Base-by-base conservation (phyloP, 2,329 filamentous ascomycete species). In the Stachybotrys chartarum region DNA sequence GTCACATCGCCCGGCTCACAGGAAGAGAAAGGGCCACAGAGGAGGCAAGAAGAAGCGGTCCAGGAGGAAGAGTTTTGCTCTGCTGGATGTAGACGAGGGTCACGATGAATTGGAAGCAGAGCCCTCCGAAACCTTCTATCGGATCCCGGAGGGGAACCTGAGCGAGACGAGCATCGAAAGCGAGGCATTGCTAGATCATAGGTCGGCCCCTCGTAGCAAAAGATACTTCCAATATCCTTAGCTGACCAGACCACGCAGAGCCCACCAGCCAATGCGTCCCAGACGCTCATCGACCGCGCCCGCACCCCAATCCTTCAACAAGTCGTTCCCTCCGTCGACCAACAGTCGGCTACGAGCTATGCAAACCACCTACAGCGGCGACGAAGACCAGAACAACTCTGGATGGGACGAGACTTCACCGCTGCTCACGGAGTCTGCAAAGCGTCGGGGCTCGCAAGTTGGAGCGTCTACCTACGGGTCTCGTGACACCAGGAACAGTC, bases 101-200 rank as follows among this genome's bases (percentile, higher is more conserved):
- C 70, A 75, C 53, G 69, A 70, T 17, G 72, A 75, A 54, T 64
- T 65, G 48, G 67, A 68, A 49, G 62, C 66, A 24, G 63, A 67
- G 39, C 59, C 68, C 14, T 61, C 70, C 56, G 68, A 75, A 57
- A 74, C 71, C 50, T 78, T 83, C 66, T 82, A 82, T 66, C 69
- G 75, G 61, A 67, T 79, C 56, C 71, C 75, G 53, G 67, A 76
- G 7, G 72, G 75, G 49, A 90, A 88, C 67, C 67, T 86, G 59
- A 97, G 93, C 73, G 86, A 81, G 63, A 91, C 89, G 1, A 97
- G 93, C 70, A 76, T 97, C 59, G 93, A 97, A 62, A 97, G 91
- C 69, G 87, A 96, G 67, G 86, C 84, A 7, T 75, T 97, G 61
- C 76, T 97, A 17, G 93, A 97, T 71, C 93, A 97, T 71, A 83